Conservation (phyloP, 441 rosid species). For the Populus hybrid region DNA sequence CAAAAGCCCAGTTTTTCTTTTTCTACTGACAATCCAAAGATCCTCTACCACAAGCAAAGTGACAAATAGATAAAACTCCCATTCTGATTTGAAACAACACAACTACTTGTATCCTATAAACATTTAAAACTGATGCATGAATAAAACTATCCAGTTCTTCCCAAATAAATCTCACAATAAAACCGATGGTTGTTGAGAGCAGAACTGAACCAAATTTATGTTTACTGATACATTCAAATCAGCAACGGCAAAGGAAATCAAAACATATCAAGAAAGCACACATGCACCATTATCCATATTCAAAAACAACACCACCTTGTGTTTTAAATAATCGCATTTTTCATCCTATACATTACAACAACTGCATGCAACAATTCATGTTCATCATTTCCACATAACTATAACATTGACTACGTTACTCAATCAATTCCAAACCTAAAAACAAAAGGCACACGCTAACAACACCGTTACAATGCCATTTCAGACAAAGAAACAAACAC, state of each 20-base stretch:
- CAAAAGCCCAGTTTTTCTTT: not conserved
- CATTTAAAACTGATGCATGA: not conserved
- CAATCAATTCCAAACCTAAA: not conserved
- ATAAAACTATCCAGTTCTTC: not conserved
- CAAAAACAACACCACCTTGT: not conserved
- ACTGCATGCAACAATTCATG: not conserved
- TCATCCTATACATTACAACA: not conserved
- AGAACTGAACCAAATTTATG: not conserved
- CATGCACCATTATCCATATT: not conserved
- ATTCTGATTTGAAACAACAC: not conserved
- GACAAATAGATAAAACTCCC: not conserved
- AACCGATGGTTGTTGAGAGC: not conserved
- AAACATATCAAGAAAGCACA: not conserved
- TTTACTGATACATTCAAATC: not conserved
- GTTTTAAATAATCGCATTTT: not conserved
- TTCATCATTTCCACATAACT: not conserved
- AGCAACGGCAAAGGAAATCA: not conserved
- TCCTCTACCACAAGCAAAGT: not conserved
- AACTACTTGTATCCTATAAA: not conserved
- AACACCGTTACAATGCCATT: not conserved
- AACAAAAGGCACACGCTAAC: not conserved
- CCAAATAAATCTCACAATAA: not conserved
- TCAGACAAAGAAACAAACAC: conserved; percentile 12
- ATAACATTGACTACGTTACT: not conserved
- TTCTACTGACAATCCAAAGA: not conserved